Conservation (phyloP, 805 yeast species). For the Saccharomycopsis synnaedendra region DNA sequence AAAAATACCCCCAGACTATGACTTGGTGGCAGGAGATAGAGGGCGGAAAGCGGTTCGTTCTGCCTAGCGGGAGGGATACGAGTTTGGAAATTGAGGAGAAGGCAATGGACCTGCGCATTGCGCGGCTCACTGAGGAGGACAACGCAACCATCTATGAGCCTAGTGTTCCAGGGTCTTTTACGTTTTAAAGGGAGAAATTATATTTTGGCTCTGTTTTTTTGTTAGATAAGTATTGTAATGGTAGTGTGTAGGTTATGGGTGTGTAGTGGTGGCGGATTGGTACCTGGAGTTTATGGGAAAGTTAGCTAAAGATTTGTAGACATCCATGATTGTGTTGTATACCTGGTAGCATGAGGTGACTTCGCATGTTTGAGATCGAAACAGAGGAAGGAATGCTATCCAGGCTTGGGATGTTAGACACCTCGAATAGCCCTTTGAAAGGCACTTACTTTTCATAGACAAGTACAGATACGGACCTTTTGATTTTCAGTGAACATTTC, state of each 20-base stretch:
- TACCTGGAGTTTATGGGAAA: neutral
- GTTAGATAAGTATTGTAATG: neutral
- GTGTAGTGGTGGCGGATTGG: neutral
- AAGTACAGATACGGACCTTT: no score
- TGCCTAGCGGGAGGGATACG: neutral
- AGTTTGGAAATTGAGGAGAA: neutral
- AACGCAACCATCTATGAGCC: neutral
- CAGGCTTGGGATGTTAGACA: no score
- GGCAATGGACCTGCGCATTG: no score
- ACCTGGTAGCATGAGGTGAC: no score
- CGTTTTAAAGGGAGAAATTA: neutral
- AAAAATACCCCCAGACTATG: slow-evolving; percentile 16
- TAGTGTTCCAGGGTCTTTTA: slow-evolving; percentile 9
- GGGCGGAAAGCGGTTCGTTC: slow-evolving; percentile 15
- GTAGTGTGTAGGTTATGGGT: neutral
- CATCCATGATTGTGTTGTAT: no score
- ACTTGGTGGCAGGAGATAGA: slow-evolving; percentile 20
- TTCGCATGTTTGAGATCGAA: no score
- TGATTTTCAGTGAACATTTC: no score
- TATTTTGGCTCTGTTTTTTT: neutral
- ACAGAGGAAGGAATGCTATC: no score
- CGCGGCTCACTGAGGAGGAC: neutral
- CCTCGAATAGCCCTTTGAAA: no score
- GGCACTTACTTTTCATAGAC: no score
- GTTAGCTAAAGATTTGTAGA: no score